Evolutionary conservation across 768 basidiomycete genomes (phyloP), one percentile per base, ranked within the genome.

Genomic region (Leccinellum rugosiceps): DNA sequence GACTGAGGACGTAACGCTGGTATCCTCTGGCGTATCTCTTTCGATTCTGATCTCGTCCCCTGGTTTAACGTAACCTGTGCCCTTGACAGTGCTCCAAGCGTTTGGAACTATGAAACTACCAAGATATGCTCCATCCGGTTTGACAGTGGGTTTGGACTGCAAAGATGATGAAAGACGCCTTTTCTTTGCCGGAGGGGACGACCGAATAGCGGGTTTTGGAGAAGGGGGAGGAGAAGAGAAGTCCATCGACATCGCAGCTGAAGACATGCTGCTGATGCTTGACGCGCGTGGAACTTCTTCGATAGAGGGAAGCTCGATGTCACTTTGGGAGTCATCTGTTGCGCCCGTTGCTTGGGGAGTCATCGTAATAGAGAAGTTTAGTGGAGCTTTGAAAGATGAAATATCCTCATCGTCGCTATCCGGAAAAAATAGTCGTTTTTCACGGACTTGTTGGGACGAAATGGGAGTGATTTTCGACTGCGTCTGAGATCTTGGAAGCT

Each of bases 51-150:
- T 72, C 23, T 77, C 67, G n/a, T 91, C 89, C n/a, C 82, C 81
- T 21, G 74, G 58, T 58, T 84, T 84, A 35, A 89, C 76, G 58
- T 90, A 90, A 4, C 86, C 86, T 63, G 79, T 83, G 2, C 90
- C 90, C 50, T 82, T 86, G 14, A 81, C 86, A 41, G 85, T 91
- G 60, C 87, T 89, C 88, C 88, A 92, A 10, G 88, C 90, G 64
- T 88, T 86, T 21, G 80, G 78, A 23, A 90, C 79, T 10, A 90
- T 59, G 50, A 90, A 76, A 50, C 85, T 86, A 11, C 90, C 90
- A 26, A 92, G 63, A 65, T 88, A 91, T 11, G 63, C 62, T 31
- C 70, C 75, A 1, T 77, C 56, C 13, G 45, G 59, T 30, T 52
- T 61, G 48, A 60, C 41, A 51, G 61, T 21, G 59, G 61, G 23